Conservation (phyloP, 371 early-diverging fungal genomes). For the Rhizopus arrhizus region DNA sequence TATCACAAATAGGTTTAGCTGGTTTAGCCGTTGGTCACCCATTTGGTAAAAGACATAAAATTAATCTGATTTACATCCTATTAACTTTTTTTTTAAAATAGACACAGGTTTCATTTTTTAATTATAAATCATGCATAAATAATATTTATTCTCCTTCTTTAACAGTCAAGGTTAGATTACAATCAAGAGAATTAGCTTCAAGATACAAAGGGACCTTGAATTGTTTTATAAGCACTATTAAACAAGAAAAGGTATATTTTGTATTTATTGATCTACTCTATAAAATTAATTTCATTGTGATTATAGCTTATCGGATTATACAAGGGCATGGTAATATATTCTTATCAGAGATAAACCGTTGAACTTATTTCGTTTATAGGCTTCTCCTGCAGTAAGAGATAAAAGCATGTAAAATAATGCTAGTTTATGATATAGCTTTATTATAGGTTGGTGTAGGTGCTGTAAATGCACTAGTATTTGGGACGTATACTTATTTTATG, state of each 20-base stretch:
- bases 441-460: slow-evolving; percentile 65
- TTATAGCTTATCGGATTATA: slow-evolving; percentile 60
- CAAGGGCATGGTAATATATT: slow-evolving; percentile 64
- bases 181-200: slow-evolving; percentile 55
- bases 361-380: slow-evolving; percentile 27
- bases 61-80: not conserved
- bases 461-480: slow-evolving; percentile 69
- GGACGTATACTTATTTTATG: slow-evolving; percentile 64
- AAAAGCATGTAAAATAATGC: not conserved
- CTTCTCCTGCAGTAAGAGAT: slow-evolving; percentile 56
- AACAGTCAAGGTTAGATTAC: slow-evolving; percentile 62
- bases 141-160: not conserved
- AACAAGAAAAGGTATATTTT: slow-evolving; percentile 59
- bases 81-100: slow-evolving; percentile 12
- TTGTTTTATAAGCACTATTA: slow-evolving; percentile 60
- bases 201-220: slow-evolving; percentile 65
- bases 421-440: not conserved
- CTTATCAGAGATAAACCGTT: not conserved
- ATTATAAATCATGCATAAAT: not conserved
- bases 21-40: slow-evolving; percentile 70
- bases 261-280: not conserved
- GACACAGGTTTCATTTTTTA: slow-evolving; percentile 39
- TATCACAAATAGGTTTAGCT: slow-evolving; percentile 52
- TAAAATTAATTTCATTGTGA: not conserved
- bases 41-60: slow-evolving; percentile 55